Base-by-base conservation (phyloP, 805 yeast species). In the Myxozyma geophila region DNA sequence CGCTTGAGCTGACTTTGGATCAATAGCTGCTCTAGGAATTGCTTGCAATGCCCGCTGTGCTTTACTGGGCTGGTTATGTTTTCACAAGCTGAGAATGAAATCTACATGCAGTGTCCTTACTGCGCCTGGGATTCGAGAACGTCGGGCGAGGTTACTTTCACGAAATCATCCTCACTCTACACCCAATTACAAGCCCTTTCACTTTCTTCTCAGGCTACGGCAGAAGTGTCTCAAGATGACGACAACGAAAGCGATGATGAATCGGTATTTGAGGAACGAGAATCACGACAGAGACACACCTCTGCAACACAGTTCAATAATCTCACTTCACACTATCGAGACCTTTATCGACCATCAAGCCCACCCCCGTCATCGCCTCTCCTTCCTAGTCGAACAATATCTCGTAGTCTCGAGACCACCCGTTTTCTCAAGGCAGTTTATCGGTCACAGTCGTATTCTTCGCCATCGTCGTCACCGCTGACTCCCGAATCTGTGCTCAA, bases 41-140 rank as follows among this genome's bases (percentile, higher is more conserved):
- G 80, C 62, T 58, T 76, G 17, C 67, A 58, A 53, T 77, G 80
- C 54, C 79, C 79, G 3, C 40, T 48, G 4, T 77, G 80, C 68
- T 15, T 50, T 23, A 44, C 63, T 12, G 43, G 10, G 61, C 73
- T 37, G 54, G 69, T 49, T n/a, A 52, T 63, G 59, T 54, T 46
- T 35, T 23, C 66, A 15, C 15, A 43, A 2, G 41, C 55, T 13
- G 51, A 46, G 10, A 10, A 54, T 2, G 58, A 37, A 17, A 43
- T 62, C 0, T 66, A 57, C 40, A 7, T 66, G 47, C 67, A 64
- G 35, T 64, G 67, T 28, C 57, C 67, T 4, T 58, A 64, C 40
- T 64, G 67, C 33, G 36, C 51, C 9, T 64, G 65, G 62, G 63
- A 64, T 44, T 61, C 67, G n/a, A 57, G 67, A n/a, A 9, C 51